phyloP scores from a whole-genome alignment of 2,329 filamentous ascomycete genomes.

The Pseudogymnoascus sp. region DNA sequence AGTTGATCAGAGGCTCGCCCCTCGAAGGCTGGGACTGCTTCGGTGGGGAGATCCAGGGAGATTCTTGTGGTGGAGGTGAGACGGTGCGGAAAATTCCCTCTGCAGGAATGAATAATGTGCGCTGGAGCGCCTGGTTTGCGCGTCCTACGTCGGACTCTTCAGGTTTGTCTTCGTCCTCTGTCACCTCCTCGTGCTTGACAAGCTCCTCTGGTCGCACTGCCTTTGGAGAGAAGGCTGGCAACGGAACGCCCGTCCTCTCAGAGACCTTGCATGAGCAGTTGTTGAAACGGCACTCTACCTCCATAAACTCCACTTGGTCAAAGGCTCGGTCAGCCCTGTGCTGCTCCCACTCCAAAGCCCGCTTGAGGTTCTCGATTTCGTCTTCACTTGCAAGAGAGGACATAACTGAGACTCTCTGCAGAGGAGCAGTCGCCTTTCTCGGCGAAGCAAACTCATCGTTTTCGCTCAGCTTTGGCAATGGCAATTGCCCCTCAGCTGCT shows the following conservation, averaged over 20 bases:
- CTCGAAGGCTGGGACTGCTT: conserved; percentile 14
- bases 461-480: conserved; percentile 49
- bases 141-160: neutral
- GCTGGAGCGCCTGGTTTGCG: neutral
- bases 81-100: conserved; percentile 56
- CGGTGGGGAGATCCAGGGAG: conserved; percentile 21
- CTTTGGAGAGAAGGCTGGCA: neutral
- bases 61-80: conserved; percentile 30
- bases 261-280: conserved; percentile 49
- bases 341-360: conserved; percentile 38
- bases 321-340: conserved; percentile 58
- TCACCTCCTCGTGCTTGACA: neutral
- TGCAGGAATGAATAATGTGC: conserved; percentile 45
- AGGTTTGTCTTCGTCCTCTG: neutral
- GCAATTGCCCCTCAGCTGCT: conserved; percentile 62
- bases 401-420: conserved; percentile 41
- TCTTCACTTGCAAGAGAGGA: conserved; percentile 44
- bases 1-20: neutral
- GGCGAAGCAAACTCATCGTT: conserved; percentile 57
- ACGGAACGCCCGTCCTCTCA: conserved; percentile 15
- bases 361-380: conserved; percentile 37
- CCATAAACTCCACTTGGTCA: conserved; percentile 67
- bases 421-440: conserved; percentile 40
- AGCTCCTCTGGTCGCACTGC: neutral
- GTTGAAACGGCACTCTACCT: conserved; percentile 63